Base-by-base conservation (phyloP, 1,284 basidiomycete species). In the Limonomyces culmigenus region DNA sequence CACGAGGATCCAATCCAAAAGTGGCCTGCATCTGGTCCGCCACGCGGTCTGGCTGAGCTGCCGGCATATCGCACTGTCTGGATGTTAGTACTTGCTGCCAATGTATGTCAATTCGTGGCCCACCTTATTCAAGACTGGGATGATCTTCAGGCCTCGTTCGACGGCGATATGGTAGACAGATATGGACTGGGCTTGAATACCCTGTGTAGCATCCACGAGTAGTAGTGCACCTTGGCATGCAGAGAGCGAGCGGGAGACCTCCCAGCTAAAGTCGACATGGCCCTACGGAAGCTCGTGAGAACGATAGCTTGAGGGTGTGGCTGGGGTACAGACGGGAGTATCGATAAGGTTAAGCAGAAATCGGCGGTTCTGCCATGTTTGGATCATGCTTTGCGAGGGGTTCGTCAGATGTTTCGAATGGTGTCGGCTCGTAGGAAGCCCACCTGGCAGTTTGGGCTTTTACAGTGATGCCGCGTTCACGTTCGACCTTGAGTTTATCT, bases 251-350 rank as follows among this genome's bases (percentile, higher is more conserved):
- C 95, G 74, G 12, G 87, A 83, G 8, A 98, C 89, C 56, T 98
- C 95, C 74, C 92, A 93, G 40, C 85, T 74, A 56, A 96, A 96
- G 60, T 96, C 91, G 34, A 95, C 91, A 56, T 96, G 91, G 3
- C 91, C 91, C 75, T 81, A 42, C 12, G 34, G 33, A 35, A 32
- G 12, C 32, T 14, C 27, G 4, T 31, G 25, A 33, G 20, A 32
- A 31, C 27, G 20, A 19, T 19, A 8, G 16, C 38, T 27, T 10
- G 19, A 15, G 8, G 8, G 8, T 27, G n/a, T 27, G 8, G 25
- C 18, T 18, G 14, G 31, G 31, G 41, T 33, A 58, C 71, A 38
- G 47, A 79, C 80, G 32, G 93, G 93, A 0, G 95, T 98, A 53
- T 99, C 93, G 48, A 99, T 93, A 23, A 98, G 64, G 55, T 98